These are phyloP conservation scores for Phanerochaete sordida DNA, from an alignment of 768 basidiomycete species.

Conservation along the genomic window DNA sequence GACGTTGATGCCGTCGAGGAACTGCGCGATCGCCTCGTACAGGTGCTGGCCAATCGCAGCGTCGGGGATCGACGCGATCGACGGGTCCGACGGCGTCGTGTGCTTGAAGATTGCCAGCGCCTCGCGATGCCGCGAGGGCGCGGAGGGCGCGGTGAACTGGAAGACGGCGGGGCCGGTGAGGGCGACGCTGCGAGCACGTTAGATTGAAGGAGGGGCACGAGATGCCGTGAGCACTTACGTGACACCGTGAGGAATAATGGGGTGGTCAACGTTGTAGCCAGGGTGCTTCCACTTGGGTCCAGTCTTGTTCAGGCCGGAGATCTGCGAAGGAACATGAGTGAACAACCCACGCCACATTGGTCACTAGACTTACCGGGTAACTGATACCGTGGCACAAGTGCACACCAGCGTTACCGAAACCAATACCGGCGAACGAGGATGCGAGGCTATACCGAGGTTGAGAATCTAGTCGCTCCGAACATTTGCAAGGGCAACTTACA, in stretches of 20 bases:
- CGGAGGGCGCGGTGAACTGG: conserved; percentile 92
- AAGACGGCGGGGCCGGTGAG: conserved; percentile 93
- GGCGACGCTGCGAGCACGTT: conserved; percentile 55
- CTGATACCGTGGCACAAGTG: conserved; percentile 90
- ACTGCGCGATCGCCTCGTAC: conserved; percentile 83
- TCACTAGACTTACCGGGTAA: conserved; percentile 57
- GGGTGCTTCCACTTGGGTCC: conserved; percentile 91
- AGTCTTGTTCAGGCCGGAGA: conserved; percentile 91
- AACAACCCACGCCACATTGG: no score
- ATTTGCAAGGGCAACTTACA: conserved; percentile 43
- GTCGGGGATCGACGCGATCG: conserved; percentile 71
- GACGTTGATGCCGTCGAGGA: conserved; percentile 81
- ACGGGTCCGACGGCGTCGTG: conserved; percentile 62
- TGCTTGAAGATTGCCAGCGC: conserved; percentile 79
- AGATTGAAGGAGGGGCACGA: background rate
- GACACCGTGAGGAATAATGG: conserved; percentile 93
- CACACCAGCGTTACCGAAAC: conserved; percentile 92
- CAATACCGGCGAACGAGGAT: conserved; percentile 92
- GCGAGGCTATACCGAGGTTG: conserved; percentile 65
- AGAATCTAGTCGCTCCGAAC: background rate
- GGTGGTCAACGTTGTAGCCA: conserved; percentile 79
- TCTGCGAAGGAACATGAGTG: no score
- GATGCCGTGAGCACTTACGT: conserved; percentile 38
- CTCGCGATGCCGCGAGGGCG: conserved; percentile 87
- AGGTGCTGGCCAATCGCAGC: conserved; percentile 74